Evolutionary conservation across 345 rosid genomes (phyloP).

Genomic region (Gossypium ekmanianum): DNA sequence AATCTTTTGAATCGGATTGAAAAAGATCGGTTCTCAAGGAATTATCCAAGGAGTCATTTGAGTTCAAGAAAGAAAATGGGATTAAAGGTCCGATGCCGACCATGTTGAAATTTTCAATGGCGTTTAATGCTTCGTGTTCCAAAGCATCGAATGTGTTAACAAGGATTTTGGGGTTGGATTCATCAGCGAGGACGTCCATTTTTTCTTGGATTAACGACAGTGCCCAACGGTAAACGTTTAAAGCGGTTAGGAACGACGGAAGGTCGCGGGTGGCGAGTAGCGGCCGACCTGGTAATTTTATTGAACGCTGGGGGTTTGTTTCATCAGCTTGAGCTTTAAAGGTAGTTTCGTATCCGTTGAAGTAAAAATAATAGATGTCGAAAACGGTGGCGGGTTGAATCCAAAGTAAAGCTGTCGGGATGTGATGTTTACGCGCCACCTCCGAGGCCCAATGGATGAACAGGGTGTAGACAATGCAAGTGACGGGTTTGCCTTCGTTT

Average conservation of each 20-base stretch:
- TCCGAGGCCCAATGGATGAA: constrained; percentile 51
- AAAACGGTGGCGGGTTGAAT: constrained; percentile 66
- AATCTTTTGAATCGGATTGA: constrained; percentile 20
- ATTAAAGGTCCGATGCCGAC: constrained; percentile 47
- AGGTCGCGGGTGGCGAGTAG: constrained; percentile 36
- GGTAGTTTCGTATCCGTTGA: constrained; percentile 31
- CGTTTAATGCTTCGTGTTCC: constrained; percentile 45
- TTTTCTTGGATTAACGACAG: constrained; percentile 29
- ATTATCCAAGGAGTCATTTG: neutral
- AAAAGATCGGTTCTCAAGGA: constrained; percentile 37
- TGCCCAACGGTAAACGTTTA: neutral
- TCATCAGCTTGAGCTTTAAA: constrained; percentile 10
- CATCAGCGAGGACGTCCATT: constrained; percentile 29
- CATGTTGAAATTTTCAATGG: constrained; percentile 24
- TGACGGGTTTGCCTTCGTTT: constrained; percentile 23
- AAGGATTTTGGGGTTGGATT: constrained; percentile 40
- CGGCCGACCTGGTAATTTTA: constrained; percentile 55
- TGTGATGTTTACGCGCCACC: constrained; percentile 40
- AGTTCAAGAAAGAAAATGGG: constrained; percentile 20
- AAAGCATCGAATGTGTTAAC: constrained; percentile 61
- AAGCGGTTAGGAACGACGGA: constrained; percentile 39
- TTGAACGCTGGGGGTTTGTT: constrained; percentile 9
- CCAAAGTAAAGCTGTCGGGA: constrained; percentile 53
- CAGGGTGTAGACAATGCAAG: constrained; percentile 42
- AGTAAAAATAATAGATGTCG: constrained; percentile 52